Percentiles rank a stretch among this genome's conserved stretches.
phyloP scores from a whole-genome alignment of 1,139 yeast genomes.

The Sugiyamaella xylanicola region DNA sequence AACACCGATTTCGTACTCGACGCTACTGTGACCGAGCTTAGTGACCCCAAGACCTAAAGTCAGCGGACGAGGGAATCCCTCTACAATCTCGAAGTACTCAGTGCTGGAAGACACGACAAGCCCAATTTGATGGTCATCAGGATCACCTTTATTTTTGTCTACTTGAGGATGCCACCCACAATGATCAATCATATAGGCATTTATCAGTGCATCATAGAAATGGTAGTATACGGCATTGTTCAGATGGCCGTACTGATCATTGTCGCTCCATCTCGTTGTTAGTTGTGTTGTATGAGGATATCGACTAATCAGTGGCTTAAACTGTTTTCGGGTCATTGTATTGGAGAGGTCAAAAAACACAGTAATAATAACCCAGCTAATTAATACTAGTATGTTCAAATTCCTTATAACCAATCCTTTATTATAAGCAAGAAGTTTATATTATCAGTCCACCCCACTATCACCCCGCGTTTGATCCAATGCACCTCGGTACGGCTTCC shows the following conservation, averaged over 20 bases:
- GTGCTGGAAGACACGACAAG: constrained; percentile 39
- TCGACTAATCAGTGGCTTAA: constrained; percentile 27
- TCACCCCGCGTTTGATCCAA: neutral
- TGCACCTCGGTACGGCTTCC: neutral
- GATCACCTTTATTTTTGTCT: constrained; percentile 14
- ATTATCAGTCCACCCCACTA: neutral
- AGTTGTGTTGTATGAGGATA: constrained; percentile 32
- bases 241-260: constrained; percentile 40
- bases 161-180: constrained; percentile 33
- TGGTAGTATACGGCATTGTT: constrained; percentile 40
- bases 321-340: constrained; percentile 15
- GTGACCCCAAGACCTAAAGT: constrained; percentile 37
- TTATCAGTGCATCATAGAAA: constrained; percentile 38
- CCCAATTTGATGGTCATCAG: constrained; percentile 31
- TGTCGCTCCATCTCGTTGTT: constrained; percentile 39
- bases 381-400: neutral
- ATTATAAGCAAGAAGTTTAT: neutral
- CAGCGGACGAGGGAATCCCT: constrained; percentile 39
- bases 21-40: constrained; percentile 37
- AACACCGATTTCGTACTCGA: constrained; percentile 40
- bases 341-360: neutral
- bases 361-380: too few species aligned
- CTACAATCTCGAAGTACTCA: constrained; percentile 36
- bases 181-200: constrained; percentile 35
- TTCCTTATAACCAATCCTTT: neutral